Percentiles rank a stretch among this genome's conserved stretches.
Evolutionary conservation across 2,329 filamentous ascomycete genomes (phyloP).

Genomic region (Diaporthe australafricana): DNA sequence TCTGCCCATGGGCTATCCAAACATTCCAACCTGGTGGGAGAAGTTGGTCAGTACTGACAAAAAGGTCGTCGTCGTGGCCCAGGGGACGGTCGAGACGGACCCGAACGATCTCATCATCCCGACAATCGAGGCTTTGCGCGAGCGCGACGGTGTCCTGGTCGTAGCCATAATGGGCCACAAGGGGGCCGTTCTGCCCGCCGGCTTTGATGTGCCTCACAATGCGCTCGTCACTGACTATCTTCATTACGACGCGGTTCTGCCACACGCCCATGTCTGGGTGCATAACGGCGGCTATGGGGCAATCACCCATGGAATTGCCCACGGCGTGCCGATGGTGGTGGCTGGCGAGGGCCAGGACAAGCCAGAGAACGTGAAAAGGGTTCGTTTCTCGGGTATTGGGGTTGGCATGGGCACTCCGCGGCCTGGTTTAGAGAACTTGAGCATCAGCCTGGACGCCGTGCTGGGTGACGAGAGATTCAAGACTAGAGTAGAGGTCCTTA

Average conservation of each 20-base stretch:
- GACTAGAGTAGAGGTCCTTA: constrained; percentile 42
- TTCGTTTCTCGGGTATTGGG: constrained; percentile 49
- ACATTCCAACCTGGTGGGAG: constrained; percentile 48
- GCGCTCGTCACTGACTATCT: constrained; percentile 51
- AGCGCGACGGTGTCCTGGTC: constrained; percentile 44
- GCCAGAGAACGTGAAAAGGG: constrained; percentile 50
- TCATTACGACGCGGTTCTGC: constrained; percentile 52
- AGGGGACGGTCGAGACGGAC: constrained; percentile 54
- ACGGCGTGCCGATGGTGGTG: constrained; percentile 54
- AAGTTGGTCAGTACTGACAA: constrained; percentile 43
- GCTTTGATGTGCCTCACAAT: constrained; percentile 44
- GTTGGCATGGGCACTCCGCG: constrained; percentile 46
- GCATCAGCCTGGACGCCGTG: constrained; percentile 45
- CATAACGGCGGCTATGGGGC: constrained; percentile 56
- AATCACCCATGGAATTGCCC: constrained; percentile 53
- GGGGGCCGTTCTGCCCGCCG: constrained; percentile 43
- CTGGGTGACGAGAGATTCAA: constrained; percentile 41
- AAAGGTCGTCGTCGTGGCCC: constrained; percentile 52
- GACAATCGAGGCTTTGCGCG: constrained; percentile 48
- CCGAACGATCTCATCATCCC: constrained; percentile 52
- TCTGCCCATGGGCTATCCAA: constrained; percentile 34
- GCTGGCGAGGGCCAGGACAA: constrained; percentile 57
- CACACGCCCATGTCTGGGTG: constrained; percentile 51
- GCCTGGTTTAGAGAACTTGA: constrained; percentile 44
- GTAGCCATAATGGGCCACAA: constrained; percentile 51